Base-by-base conservation (phyloP, 805 yeast species). In the Metschnikowia arizonensis region DNA sequence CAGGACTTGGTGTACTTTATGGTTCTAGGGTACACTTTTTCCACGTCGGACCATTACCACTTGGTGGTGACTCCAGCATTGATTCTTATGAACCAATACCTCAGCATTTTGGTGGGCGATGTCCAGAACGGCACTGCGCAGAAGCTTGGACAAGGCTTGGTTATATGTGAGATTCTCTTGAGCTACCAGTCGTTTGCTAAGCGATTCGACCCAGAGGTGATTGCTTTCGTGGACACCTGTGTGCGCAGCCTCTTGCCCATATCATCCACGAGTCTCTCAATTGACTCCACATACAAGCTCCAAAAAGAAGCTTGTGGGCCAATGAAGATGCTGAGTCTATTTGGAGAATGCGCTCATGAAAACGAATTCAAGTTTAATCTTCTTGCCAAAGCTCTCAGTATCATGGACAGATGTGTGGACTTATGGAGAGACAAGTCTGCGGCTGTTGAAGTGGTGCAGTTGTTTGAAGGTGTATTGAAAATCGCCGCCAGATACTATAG, bases 31-130 rank as follows among this genome's bases (percentile, higher is more conserved):
- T 71, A 76, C 44, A 61, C 89, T 4, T 93, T 85, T 60, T 90
- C 99, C 0, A 88, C 97, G 0, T 93, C 99, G 0, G 99, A 93
- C 70, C 90, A 88, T 60, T 91, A 86, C 65, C 99, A 93, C 70
- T 73, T 89, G 48, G 85, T 93, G 9, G 90, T 83, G 4, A 90
- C 97, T 0, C 96, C 97, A 3, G 76, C 91, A 1, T 68, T 79
- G 25, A 76, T 93, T 28, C 65, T 88, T 32, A 79, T 88, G 71
- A 78, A 83, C 40, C 91, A 88, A 62, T 70, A 79, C 11, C 66
- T 91, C 45, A 54, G 63, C 5, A 50, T 45, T 5, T 54, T 64
- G 21, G 52, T 55, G 15, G 57, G 60, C 4, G 60, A 61, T 4
- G 49, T 51, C 6, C 58, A 72, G 4, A n/a, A 28, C 17, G 43